Conservation (phyloP, 805 yeast genomes). For the Monosporozyma siamensis region DNA sequence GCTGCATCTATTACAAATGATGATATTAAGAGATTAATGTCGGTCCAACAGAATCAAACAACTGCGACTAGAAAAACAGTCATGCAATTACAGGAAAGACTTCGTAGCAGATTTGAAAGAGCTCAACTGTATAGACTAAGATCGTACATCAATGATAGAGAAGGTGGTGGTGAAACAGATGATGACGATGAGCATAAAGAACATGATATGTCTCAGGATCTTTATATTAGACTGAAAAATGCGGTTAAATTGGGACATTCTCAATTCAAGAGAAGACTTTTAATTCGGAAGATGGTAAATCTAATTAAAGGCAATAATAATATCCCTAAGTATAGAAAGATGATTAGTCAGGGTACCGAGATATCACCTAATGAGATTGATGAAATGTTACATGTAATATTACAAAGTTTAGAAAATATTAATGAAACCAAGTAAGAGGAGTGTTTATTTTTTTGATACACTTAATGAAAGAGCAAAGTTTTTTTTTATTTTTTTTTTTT, state of each 20-base stretch:
- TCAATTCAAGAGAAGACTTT: constrained; percentile 35
- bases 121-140: constrained; percentile 22
- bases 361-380: constrained; percentile 60
- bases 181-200: constrained; percentile 7
- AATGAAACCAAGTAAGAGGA: background rate
- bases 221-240: background rate
- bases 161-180: background rate
- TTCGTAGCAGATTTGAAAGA: constrained; percentile 23
- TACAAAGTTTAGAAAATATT: constrained; percentile 17
- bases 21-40: constrained; percentile 34
- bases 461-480: too few relatives aligned
- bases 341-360: constrained; percentile 62
- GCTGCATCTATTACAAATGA: background rate
- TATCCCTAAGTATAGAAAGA: constrained; percentile 57
- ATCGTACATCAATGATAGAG: background rate
- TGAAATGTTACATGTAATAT: constrained; percentile 53
- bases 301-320: constrained; percentile 36
- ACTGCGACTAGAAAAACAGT: constrained; percentile 9
- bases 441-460: too few relatives aligned
- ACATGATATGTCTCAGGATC: background rate
- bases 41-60: constrained; percentile 8
- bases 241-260: constrained; percentile 31
- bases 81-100: constrained; percentile 15
- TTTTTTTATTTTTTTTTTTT: too few relatives aligned
- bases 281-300: constrained; percentile 31